A percentile compares a stretch with the other conserved stretches of the same genome.
These are phyloP conservation scores for Amphirosellinia nigrospora DNA, from an alignment of 495 filamentous ascomycete genomes.

Conservation along the genomic window DNA sequence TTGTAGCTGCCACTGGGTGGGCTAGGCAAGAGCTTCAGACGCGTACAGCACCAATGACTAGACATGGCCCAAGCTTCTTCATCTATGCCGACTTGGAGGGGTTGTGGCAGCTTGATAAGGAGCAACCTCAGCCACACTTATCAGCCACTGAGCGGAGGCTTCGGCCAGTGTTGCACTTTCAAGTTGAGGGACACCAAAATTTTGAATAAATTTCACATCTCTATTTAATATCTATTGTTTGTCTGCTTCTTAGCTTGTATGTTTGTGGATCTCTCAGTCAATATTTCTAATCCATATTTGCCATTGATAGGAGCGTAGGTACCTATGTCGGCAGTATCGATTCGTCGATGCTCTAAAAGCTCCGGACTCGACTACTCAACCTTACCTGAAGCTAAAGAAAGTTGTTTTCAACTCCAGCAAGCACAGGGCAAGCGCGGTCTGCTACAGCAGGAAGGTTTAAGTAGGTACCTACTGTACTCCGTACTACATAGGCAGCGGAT, in stretches of 20 bases:
- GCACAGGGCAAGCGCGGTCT: neutral
- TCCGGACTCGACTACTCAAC: neutral
- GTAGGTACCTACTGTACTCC: neutral
- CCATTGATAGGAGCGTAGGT: neutral
- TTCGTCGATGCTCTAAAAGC: neutral
- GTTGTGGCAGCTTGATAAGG: neutral
- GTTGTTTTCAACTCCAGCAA: too few relatives aligned
- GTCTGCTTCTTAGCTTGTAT: neutral
- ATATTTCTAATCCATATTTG: neutral
- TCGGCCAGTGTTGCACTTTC: too few relatives aligned
- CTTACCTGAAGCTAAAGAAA: too few relatives aligned
- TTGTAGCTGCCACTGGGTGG: neutral
- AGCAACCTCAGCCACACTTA: neutral
- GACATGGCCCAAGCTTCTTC: slow-evolving; percentile 15
- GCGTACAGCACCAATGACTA: slow-evolving; percentile 29
- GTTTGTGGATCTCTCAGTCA: neutral
- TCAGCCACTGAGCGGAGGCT: neutral
- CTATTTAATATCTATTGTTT: too few relatives aligned
- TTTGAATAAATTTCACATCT: neutral
- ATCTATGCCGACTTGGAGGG: neutral
- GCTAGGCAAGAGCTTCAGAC: slow-evolving; percentile 32
- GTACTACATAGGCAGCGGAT: neutral
- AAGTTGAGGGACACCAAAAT: neutral
- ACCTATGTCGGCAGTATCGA: too few relatives aligned
- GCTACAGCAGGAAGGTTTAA: neutral